Percentiles rank a stretch among this genome's conserved stretches.
Evolutionary conservation across 768 basidiomycete genomes (phyloP).

Genomic region (Sporobolomyces pararoseus): DNA sequence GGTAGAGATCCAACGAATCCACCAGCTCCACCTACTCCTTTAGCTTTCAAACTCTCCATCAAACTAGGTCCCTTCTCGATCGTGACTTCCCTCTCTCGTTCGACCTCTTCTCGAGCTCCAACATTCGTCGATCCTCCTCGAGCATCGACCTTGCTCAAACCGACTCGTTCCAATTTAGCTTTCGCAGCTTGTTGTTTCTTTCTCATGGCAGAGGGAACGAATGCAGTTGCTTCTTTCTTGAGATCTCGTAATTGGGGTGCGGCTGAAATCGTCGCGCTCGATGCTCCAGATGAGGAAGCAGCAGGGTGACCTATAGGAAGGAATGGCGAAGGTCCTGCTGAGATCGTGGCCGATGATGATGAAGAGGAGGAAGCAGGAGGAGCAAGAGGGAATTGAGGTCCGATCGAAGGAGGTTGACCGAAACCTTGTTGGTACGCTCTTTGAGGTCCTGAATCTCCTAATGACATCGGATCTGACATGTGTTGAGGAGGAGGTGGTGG

Average conservation of each 20-base stretch:
- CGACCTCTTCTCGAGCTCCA: neutral
- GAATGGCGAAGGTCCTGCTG: conserved; percentile 1
- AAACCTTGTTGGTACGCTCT: conserved; percentile 33
- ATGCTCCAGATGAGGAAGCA: neutral
- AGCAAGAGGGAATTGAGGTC: conserved; percentile 3
- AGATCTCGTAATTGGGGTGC: conserved; percentile 85
- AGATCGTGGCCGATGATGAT: neutral
- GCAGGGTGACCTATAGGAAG: neutral
- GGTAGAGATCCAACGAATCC: conserved; percentile 1
- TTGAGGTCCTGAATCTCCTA: conserved; percentile 16
- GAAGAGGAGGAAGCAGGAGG: neutral
- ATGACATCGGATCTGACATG: conserved; percentile 25
- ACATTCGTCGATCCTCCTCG: neutral
- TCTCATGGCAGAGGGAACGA: conserved; percentile 71
- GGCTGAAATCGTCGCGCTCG: conserved; percentile 67
- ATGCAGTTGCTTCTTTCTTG: conserved; percentile 89
- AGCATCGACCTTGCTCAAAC: conserved; percentile 21
- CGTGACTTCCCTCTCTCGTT: neutral
- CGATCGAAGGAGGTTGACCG: conserved; percentile 21
- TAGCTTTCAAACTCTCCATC: conserved; percentile 20
- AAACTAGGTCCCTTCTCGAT: conserved; percentile 9
- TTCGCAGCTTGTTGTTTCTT: conserved; percentile 54
- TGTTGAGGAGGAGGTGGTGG: conserved; percentile 18
- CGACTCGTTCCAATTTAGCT: conserved; percentile 15
- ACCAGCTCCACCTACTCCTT: conserved; percentile 11